phyloP scores from a whole-genome alignment of 768 basidiomycete species.

The Phaeotremella fagi region DNA sequence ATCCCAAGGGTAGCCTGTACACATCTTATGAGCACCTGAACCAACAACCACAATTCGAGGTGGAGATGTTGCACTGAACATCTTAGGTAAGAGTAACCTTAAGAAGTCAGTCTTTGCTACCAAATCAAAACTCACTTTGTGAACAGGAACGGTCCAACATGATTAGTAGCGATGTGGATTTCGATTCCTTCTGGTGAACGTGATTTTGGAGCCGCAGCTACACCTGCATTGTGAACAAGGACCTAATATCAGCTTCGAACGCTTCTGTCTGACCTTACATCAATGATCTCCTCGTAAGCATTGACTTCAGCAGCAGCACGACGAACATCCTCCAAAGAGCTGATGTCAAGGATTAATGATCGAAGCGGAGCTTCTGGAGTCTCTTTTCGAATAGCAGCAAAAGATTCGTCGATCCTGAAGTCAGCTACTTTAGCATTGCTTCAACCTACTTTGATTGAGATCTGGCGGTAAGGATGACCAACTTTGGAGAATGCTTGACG shows the following conservation, averaged over 20 bases:
- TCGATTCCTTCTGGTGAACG: conserved; percentile 5
- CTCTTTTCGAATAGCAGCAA: background rate
- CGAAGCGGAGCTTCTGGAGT: conserved; percentile 7
- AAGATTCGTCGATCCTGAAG: conserved; percentile 9
- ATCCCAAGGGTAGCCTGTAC: conserved; percentile 2
- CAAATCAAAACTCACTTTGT: conserved; percentile 11
- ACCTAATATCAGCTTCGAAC: background rate
- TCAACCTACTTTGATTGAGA: conserved; percentile 8
- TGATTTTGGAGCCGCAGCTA: conserved; percentile 3
- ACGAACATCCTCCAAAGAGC: conserved; percentile 8
- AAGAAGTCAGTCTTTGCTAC: background rate
- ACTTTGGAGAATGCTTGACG: conserved; percentile 7
- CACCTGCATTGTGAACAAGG: conserved; percentile 9
- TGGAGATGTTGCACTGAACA: conserved; percentile 1
- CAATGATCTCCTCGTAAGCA: conserved; percentile 4
- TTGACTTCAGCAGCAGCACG: conserved; percentile 7
- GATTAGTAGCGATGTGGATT: conserved; percentile 5
- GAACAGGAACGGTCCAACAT: conserved; percentile 15
- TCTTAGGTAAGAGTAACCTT: conserved; percentile 12
- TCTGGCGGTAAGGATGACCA: conserved; percentile 9
- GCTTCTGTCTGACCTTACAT: conserved; percentile 1
- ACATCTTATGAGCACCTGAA: conserved; percentile 5
- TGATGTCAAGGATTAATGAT: conserved; percentile 4
- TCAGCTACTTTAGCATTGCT: background rate
- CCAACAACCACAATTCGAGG: conserved; percentile 13